Evolutionary conservation across 78 protist genomes (phyloP).

Genomic region (Guillardia theta): DNA sequence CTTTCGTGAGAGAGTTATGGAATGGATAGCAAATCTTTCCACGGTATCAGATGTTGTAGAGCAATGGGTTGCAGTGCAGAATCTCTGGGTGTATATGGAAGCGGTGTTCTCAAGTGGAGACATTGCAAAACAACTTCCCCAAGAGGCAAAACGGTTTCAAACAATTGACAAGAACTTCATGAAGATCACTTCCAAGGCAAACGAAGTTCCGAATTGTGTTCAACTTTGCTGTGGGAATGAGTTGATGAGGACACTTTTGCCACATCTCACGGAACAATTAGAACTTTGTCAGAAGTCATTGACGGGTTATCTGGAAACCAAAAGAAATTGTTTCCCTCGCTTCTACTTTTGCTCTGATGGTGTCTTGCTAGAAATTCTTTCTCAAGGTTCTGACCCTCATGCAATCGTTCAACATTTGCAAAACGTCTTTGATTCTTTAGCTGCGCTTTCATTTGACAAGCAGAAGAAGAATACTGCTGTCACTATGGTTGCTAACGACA

Average conservation of each 20-base stretch:
- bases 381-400: conserved; percentile 79
- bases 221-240: conserved; percentile 51
- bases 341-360: conserved; percentile 90
- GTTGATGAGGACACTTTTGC: conserved; percentile 65
- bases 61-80: conserved; percentile 82
- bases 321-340: conserved; percentile 83
- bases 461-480: neutral
- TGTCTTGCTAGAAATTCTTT: conserved; percentile 82
- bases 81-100: conserved; percentile 83
- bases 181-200: conserved; percentile 75
- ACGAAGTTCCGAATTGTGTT: conserved; percentile 67
- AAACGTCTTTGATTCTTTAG: conserved; percentile 69
- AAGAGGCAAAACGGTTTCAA: conserved; percentile 80
- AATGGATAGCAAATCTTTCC: conserved; percentile 56
- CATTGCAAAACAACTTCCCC: conserved; percentile 84
- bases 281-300: conserved; percentile 88
- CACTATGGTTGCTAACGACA: conserved; percentile 28
- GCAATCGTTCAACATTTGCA: conserved; percentile 73
- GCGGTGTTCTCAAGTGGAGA: conserved; percentile 87
- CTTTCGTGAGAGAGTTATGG: conserved; percentile 53
- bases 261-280: conserved; percentile 75
- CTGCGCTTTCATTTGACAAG: conserved; percentile 56
- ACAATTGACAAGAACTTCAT: conserved; percentile 77
- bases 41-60: conserved; percentile 70
- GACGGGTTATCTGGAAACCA: conserved; percentile 79